Base-by-base conservation (phyloP, 106 monocot genomes). In the Platanthera zijinensis region DNA sequence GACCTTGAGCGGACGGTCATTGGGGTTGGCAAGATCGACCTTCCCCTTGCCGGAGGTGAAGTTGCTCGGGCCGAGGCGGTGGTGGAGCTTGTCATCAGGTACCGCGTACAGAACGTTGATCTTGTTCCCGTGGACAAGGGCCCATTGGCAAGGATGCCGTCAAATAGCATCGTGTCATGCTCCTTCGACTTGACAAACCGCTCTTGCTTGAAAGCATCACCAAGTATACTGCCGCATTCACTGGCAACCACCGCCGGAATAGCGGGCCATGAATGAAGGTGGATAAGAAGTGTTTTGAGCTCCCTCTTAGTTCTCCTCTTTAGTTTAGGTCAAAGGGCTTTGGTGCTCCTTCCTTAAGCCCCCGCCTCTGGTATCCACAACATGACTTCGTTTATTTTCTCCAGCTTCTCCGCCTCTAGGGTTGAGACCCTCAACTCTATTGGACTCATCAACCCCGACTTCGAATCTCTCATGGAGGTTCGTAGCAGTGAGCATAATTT, bases 11-110 rank as follows among this genome's bases (percentile, higher is more conserved):
- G 93, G 90, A 6, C 90, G 85, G 74, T 90, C 84, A 12, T 90
- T 86, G 59, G 89, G 90, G 28, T 87, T 86, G 0, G 49, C 75
- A 8, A 93, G 84, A 76, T 81, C 88, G 39, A 87, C 87, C 72
- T 82, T 90, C 53, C 92, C 92, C 76, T 93, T 93, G 17, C 92
- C 90, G 7, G 93, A 90, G 1, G 93, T 93, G 86, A 90, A 93
- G 66, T 86, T 88, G 81, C 47, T 90, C 25, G 90, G 82, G 0
- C 93, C 90, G 6, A 93, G 67, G 79, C 87, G 80, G 73, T 79
- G 90, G n/a, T 88, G 81, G 18, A 93, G 77, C 78, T 90, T 87
- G 21, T 90, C 93, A 63, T 93, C 87, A 1, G 93, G 88, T 2
- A 86, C 93, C 5, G 93, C 93, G 19, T 85, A 86, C 9, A 86